Base-by-base conservation (phyloP, 345 rosid species). In the Crucihimalaya himalaica region DNA sequence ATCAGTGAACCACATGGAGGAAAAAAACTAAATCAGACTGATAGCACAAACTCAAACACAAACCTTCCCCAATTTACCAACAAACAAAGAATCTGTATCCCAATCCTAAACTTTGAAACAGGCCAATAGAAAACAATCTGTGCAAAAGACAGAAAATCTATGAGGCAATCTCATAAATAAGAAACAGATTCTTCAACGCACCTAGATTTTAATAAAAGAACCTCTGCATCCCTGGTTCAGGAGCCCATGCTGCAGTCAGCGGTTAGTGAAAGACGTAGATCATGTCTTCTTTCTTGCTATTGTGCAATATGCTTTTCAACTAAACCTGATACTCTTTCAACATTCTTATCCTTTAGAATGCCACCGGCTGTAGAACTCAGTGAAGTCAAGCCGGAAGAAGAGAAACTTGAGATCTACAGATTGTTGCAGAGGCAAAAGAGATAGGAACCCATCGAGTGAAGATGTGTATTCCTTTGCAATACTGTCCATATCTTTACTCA, bases 381-480 rank as follows among this genome's bases (percentile, higher is more conserved):
- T 89, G 84, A 92, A 95, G 79, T 95, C 92, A 31, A 95, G 93
- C 83, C 97, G 92, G 85, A 95, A 92, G 31, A 92, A 82, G 64
- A 92, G 97, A 84, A 92, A 92, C 78, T 95, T 95, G 67, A 95
- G 85, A 80, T 94, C 98, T 66, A 91, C 84, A 40, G 88, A 93
- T 72, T 91, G 94, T 76, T 94, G 97, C 63, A 88, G 88, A 8
- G 95, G 98, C 85, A 95, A 81, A 61, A 86, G 87, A 60, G 94
- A 77, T 73, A 95, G 79, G 92, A 95, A 95, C 48, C 86, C 90
- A 68, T 85, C 89, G 0, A 92, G 90, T 79, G 87, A 84, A 40
- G 84, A 73, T 46, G 86, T 89, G 78, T 88, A 92, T 63, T 95
- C 94, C 29, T 82, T 86, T 28, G 99, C 82, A 45, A 86, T 70